Conservation (phyloP, 306 rosid species). For the Quillaja saponaria region DNA sequence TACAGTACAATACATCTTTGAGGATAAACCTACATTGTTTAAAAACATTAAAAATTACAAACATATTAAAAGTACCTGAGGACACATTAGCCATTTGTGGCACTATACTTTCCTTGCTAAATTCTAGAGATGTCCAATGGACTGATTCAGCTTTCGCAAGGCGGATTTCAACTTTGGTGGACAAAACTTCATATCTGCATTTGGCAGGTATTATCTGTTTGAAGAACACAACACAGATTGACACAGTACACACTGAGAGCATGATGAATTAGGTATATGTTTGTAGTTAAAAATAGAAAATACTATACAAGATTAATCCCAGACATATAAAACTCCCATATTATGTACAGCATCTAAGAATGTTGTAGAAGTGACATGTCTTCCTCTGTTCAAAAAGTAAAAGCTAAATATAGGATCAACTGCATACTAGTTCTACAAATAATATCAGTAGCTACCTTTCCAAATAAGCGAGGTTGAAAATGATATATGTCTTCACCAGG, state of each 20-base stretch:
- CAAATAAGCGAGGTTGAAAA: slow-evolving; percentile 80
- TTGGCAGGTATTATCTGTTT: slow-evolving; percentile 64
- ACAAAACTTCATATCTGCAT: slow-evolving; percentile 55
- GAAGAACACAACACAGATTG: slow-evolving; percentile 24
- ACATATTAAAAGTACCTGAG: slow-evolving; percentile 42
- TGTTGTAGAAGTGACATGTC: neutral
- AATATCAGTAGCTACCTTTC: slow-evolving; percentile 56
- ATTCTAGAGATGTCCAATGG: slow-evolving; percentile 70
- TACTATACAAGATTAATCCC: neutral
- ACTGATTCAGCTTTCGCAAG: slow-evolving; percentile 68
- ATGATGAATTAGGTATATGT: too few relatives aligned
- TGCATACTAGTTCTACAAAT: neutral
- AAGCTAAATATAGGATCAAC: neutral
- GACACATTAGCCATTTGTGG: slow-evolving; percentile 37
- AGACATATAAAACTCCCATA: neutral
- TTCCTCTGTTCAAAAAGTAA: slow-evolving; percentile 5
- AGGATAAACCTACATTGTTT: too few relatives aligned
- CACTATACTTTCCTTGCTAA: slow-evolving; percentile 41
- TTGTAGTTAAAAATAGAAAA: too few relatives aligned
- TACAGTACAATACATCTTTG: too few relatives aligned
- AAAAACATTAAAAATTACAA: too few relatives aligned
- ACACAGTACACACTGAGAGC: neutral
- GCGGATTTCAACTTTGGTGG: slow-evolving; percentile 82
- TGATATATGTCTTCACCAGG: slow-evolving; percentile 64
- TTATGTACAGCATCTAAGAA: neutral